Conservation (phyloP, 2,329 filamentous ascomycete genomes). For the Colletotrichum filicis region DNA sequence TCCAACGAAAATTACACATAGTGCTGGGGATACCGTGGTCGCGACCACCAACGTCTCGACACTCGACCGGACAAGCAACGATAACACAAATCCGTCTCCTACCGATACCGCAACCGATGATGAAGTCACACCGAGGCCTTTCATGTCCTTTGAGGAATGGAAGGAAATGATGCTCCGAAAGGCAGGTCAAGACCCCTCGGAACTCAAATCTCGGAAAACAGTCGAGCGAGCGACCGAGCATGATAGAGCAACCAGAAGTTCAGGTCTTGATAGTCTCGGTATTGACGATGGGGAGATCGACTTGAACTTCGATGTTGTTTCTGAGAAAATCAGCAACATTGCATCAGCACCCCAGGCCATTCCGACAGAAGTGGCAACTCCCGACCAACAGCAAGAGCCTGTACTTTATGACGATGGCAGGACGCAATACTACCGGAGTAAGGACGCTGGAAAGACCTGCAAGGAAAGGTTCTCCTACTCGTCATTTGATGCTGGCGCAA, state of each 20-base stretch:
- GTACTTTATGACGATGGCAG: slow-evolving; percentile 59
- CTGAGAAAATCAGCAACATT: slow-evolving; percentile 51
- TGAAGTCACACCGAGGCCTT: slow-evolving; percentile 60
- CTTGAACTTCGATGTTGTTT: slow-evolving; percentile 63
- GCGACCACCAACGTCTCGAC: slow-evolving; percentile 35
- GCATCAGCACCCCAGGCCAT: slow-evolving; percentile 24
- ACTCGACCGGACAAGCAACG: not conserved
- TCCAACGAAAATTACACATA: not conserved
- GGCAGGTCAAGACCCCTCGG: slow-evolving; percentile 72
- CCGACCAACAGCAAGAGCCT: slow-evolving; percentile 48
- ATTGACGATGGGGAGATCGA: slow-evolving; percentile 85
- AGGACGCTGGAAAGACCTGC: slow-evolving; percentile 96
- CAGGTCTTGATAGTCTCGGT: slow-evolving; percentile 81
- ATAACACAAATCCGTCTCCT: not conserved
- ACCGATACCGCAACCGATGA: slow-evolving; percentile 18
- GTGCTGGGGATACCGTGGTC: not conserved
- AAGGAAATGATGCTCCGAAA: slow-evolving; percentile 92
- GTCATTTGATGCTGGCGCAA: slow-evolving; percentile 96
- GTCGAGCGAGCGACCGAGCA: slow-evolving; percentile 60
- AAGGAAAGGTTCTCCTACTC: slow-evolving; percentile 98
- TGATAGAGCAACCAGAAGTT: slow-evolving; percentile 62
- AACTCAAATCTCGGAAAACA: slow-evolving; percentile 72
- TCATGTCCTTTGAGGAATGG: slow-evolving; percentile 98
- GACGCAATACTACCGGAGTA: slow-evolving; percentile 74
- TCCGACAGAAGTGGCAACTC: slow-evolving; percentile 21